Base-by-base conservation (phyloP, 768 basidiomycete genomes). In the Vararia minispora region DNA sequence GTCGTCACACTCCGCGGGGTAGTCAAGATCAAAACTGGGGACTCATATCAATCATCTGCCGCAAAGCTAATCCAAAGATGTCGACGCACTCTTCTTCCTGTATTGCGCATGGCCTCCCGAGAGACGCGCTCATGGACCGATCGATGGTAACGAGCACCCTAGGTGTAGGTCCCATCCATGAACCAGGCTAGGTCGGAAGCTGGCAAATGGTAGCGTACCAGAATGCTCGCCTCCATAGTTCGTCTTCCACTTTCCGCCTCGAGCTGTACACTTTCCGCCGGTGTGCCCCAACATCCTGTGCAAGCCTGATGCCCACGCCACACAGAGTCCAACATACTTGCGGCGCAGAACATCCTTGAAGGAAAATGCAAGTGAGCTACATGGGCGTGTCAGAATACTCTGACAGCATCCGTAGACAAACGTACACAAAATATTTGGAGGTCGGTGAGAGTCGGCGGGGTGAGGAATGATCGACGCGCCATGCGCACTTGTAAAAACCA, bases 241-340 rank as follows among this genome's bases (percentile, higher is more conserved):
- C 84, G 39, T 78, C 69, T 45, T 86, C 79, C 5, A 63, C 57
- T 9, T 60, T 67, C 9, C 64, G 65, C 6, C 52, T 43, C 10
- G 52, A 45, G 37, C 58, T 61, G 21, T 68, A 59, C 13, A 64
- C 57, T 43, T 55, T 62, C 41, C 64, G 62, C 23, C 75, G 63
- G 55, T 89, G 87, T 1, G 74, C 79, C 21, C 87, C 76, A 27
- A 85, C 72, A 45, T 90, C 85, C 52, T 85, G 76, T 1, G 76
- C 73, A 34, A 78, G 61, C 3, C 83, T 75, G 23, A 88, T 56
- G n/a, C 76, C 80, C 28, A 79, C 59, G 0, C 71, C 79, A 23
- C 73, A 56, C 25, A 75, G 52, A 8, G 69, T 64, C 78, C 78
- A 82, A 32, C 62, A 60, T 5, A 65, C 61, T 48, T 74, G 72